Conservation (phyloP, 176 grass and related monocot species). For the Canna indica region DNA sequence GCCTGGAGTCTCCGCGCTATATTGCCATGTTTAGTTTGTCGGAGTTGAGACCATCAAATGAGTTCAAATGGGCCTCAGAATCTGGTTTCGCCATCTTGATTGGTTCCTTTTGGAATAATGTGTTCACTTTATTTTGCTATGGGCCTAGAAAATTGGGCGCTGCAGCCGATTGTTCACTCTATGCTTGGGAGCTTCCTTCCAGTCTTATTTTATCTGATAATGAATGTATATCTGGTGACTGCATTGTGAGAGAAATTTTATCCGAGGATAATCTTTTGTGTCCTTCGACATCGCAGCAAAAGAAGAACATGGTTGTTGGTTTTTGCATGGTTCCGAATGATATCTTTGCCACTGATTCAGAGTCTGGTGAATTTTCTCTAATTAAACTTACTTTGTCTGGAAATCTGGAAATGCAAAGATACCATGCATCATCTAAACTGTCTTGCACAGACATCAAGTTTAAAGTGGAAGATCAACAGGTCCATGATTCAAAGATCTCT, state of each 20-base stretch:
- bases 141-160: constrained; percentile 35
- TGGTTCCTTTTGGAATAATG: constrained; percentile 42
- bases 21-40: constrained; percentile 57
- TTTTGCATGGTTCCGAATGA: constrained; percentile 49
- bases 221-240: constrained; percentile 17
- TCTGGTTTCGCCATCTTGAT: constrained; percentile 73
- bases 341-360: constrained; percentile 24
- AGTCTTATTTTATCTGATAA: constrained; percentile 39
- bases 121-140: constrained; percentile 62
- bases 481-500: constrained; percentile 25
- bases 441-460: constrained; percentile 18
- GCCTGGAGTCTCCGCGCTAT: constrained; percentile 46
- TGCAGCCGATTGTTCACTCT: constrained; percentile 27
- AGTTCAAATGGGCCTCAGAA: constrained; percentile 36
- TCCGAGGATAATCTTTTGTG: constrained; percentile 21
- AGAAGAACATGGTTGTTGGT: constrained; percentile 36
- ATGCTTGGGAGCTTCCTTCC: constrained; percentile 61
- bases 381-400: constrained; percentile 49
- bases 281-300: constrained; percentile 20
- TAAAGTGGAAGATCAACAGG: constrained; percentile 29
- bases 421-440: constrained; percentile 24
- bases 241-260: constrained; percentile 42
- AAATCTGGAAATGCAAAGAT: constrained; percentile 73
- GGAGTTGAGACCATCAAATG: constrained; percentile 47
- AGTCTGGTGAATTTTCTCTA: constrained; percentile 46